Evolutionary conservation across 1,139 yeast species (phyloP), one percentile per base, ranked within the genome.

Genomic region (Yamadazyma oceani): DNA sequence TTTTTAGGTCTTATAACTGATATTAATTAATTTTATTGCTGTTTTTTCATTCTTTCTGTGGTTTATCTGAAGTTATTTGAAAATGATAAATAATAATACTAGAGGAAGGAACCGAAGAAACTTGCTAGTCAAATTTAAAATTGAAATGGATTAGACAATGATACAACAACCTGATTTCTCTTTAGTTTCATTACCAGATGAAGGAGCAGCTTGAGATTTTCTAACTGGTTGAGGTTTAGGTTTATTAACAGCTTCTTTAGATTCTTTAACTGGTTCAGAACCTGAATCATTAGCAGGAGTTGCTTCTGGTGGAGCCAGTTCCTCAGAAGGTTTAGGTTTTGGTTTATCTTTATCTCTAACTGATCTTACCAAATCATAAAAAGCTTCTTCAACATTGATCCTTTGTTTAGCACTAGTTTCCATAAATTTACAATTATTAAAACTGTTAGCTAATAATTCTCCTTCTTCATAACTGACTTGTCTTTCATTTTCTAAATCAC

Each of bases 381-480:
- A 92, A 2, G 95, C 88, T 54, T 88, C 95, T 59, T 92, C 97
- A 37, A 94, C 97, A 54, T 92, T 90, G 58, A 88, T 80, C 49
- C 95, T 80, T 58, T 85, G 90, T 68, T 92, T 89, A 24, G 98
- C 98, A 38, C 92, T 82, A 2, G 97, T 87, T 64, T 92, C 98
- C 54, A 89, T 73, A 57, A 90, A 94, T 31, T 86, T 85, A 46
- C 95, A 85, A 49, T 78, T 73, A 48, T 78, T 74, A 64, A 79
- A 85, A 43, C 77, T 75, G 52, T 77, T 79, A 31, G 96, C 94
- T 58, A 90, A 77, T 34, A 75, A 78, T 47, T 78, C 73, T 31
- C 96, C 97, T 56, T 87, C 95, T 50, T 85, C 92, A 47, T 78
- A 84, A 37, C 88, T 70, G 9, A 89, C 85, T 53, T 82, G 85